Evolutionary conservation across 2,329 filamentous ascomycete genomes (phyloP).

Genomic region (Talaromyces sp.): DNA sequence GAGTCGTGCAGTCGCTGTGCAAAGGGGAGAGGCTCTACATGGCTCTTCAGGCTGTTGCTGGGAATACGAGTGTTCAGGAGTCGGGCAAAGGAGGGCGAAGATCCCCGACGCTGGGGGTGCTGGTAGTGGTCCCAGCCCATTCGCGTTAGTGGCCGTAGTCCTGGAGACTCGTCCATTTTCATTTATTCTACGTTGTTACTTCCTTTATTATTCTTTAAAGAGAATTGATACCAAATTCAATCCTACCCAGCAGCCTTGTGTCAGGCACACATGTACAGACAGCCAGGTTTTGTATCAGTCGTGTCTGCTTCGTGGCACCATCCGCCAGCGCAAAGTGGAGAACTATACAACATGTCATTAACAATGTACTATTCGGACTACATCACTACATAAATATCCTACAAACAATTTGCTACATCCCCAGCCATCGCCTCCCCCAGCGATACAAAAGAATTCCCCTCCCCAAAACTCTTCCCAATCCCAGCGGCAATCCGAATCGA

Average conservation of each 20-base stretch:
- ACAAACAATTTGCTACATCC: no score
- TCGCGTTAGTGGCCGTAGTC: background rate
- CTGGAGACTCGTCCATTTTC: background rate
- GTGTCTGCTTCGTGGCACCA: background rate
- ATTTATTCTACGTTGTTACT: background rate
- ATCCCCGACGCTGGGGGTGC: background rate
- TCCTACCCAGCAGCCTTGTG: background rate
- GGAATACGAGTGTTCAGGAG: background rate
- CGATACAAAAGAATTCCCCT: conserved; percentile 16
- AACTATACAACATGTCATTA: background rate
- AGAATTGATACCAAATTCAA: background rate
- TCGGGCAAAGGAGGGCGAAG: background rate
- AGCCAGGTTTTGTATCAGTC: background rate
- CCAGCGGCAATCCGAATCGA: conserved; percentile 19
- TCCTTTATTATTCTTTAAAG: background rate
- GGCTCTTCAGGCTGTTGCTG: background rate
- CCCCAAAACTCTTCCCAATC: conserved; percentile 19
- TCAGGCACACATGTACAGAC: background rate
- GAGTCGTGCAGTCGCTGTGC: conserved; percentile 14
- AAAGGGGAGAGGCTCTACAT: conserved; percentile 8
- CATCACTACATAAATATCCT: background rate
- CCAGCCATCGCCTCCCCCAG: conserved; percentile 14
- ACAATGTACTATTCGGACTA: no score
- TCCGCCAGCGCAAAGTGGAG: background rate
- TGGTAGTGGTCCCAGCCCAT: background rate